Percentiles rank a stretch among this genome's conserved stretches.
Evolutionary conservation across 2,329 filamentous ascomycete genomes (phyloP).

Genomic region (Fusarium tjaetaba): DNA sequence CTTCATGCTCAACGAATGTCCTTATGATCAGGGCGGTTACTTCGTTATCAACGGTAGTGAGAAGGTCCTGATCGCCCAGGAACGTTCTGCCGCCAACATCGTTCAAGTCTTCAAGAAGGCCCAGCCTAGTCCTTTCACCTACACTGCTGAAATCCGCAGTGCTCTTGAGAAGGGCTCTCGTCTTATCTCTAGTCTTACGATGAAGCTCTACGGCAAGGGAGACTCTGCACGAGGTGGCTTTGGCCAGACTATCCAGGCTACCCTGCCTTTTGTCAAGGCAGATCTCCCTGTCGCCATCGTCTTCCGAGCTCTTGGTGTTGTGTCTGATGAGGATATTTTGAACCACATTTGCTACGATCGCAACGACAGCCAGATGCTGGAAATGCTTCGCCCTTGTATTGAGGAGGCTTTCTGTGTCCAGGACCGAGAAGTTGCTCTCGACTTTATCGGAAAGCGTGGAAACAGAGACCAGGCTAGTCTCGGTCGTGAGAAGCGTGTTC

Average conservation of each 20-base stretch:
- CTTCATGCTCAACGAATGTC: slow-evolving; percentile 94
- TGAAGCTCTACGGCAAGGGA: slow-evolving; percentile 90
- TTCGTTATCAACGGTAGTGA: slow-evolving; percentile 99
- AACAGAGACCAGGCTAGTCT: slow-evolving; percentile 69
- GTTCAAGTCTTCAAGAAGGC: slow-evolving; percentile 99
- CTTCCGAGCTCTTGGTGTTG: slow-evolving; percentile 93
- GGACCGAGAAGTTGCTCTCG: slow-evolving; percentile 90
- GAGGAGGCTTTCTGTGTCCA: slow-evolving; percentile 98
- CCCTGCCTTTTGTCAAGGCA: slow-evolving; percentile 90
- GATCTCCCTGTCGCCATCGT: slow-evolving; percentile 96
- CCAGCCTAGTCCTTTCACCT: slow-evolving; percentile 88
- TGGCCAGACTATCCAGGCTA: slow-evolving; percentile 88
- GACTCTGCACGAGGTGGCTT: slow-evolving; percentile 80
- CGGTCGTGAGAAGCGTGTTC: slow-evolving; percentile 86
- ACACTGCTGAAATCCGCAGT: slow-evolving; percentile 94
- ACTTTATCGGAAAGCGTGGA: slow-evolving; percentile 95
- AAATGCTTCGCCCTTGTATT: slow-evolving; percentile 96
- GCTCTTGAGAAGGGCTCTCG: slow-evolving; percentile 96
- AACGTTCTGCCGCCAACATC: slow-evolving; percentile 97
- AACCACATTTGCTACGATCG: slow-evolving; percentile 98
- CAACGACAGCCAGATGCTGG: slow-evolving; percentile 95
- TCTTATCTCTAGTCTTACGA: slow-evolving; percentile 89
- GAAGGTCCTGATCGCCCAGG: slow-evolving; percentile 97
- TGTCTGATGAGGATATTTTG: slow-evolving; percentile 97
- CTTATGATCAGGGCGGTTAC: slow-evolving; percentile 97